Conservation (phyloP, 2,329 filamentous ascomycete genomes). For the Whalleya microplaca region DNA sequence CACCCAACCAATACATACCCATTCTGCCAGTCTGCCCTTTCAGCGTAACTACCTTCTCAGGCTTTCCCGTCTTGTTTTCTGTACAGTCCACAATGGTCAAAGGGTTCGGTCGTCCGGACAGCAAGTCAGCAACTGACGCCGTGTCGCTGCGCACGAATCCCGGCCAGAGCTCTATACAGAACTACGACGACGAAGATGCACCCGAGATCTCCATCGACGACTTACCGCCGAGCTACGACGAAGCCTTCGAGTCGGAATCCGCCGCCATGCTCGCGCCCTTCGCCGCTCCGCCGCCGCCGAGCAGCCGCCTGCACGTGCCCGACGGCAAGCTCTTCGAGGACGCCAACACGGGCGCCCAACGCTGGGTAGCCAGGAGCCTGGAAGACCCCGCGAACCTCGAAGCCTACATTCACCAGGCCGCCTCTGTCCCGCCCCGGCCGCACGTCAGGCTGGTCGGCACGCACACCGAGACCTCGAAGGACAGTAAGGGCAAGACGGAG, state of each 20-base stretch:
- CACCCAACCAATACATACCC: too few relatives aligned
- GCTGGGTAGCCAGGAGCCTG: conserved; percentile 50
- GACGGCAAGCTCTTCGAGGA: conserved; percentile 32
- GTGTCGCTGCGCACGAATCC: conserved; percentile 36
- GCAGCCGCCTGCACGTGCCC: conserved; percentile 15
- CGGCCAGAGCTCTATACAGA: conserved; percentile 23
- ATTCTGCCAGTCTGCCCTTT: too few relatives aligned
- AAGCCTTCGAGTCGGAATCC: conserved; percentile 25
- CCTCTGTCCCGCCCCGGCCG: conserved; percentile 55
- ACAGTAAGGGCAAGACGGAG: conserved; percentile 51
- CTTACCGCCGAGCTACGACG: conserved; percentile 36
- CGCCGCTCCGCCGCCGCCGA: background rate
- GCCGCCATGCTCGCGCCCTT: conserved; percentile 26
- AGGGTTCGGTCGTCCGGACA: conserved; percentile 12
- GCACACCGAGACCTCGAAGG: conserved; percentile 49
- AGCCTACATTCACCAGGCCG: conserved; percentile 47
- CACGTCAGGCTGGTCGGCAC: conserved; percentile 57
- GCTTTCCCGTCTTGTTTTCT: background rate
- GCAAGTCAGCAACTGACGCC: conserved; percentile 24
- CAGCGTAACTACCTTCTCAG: too few relatives aligned
- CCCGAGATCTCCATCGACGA: conserved; percentile 35
- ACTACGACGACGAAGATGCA: conserved; percentile 31
- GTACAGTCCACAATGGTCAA: conserved; percentile 37
- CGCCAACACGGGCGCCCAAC: conserved; percentile 40
- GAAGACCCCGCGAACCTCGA: conserved; percentile 51